Conservation (phyloP, 768 basidiomycete genomes). For the Tricholoma terreum region DNA sequence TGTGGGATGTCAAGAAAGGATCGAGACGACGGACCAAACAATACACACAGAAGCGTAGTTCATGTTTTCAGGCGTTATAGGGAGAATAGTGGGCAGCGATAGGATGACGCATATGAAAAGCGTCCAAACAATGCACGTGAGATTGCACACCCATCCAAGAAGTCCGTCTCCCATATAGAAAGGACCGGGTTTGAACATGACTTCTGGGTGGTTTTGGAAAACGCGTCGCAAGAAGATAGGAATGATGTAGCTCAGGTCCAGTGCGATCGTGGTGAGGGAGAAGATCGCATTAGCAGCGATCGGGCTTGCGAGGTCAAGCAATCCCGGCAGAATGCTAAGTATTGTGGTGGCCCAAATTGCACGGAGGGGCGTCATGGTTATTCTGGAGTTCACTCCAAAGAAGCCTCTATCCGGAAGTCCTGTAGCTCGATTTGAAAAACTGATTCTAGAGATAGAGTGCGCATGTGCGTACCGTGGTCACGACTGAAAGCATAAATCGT, state of each 20-base stretch:
- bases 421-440: slow-evolving; percentile 6
- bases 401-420: slow-evolving; percentile 76
- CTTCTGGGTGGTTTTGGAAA: slow-evolving; percentile 73
- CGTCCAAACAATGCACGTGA: slow-evolving; percentile 67
- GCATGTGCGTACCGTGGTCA: slow-evolving; percentile 52
- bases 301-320: slow-evolving; percentile 74
- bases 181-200: slow-evolving; percentile 81
- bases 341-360: slow-evolving; percentile 73
- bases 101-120: slow-evolving; percentile 69
- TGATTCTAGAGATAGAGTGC: not conserved
- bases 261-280: slow-evolving; percentile 74
- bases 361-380: slow-evolving; percentile 72
- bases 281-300: slow-evolving; percentile 81
- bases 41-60: slow-evolving; percentile 71
- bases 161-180: slow-evolving; percentile 78
- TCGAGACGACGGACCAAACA: not conserved
- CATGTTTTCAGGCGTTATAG: slow-evolving; percentile 72
- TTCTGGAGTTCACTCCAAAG: slow-evolving; percentile 63
- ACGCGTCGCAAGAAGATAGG: slow-evolving; percentile 74
- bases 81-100: slow-evolving; percentile 64
- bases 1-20: not conserved
- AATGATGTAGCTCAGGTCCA: slow-evolving; percentile 79
- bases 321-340: slow-evolving; percentile 63
- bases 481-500: slow-evolving; percentile 84
- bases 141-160: slow-evolving; percentile 59